Percentiles rank a stretch among this genome's conserved stretches.
These are phyloP conservation scores for Ascochyta koolunga DNA, from an alignment of 2,329 filamentous ascomycete genomes.

Conservation along the genomic window DNA sequence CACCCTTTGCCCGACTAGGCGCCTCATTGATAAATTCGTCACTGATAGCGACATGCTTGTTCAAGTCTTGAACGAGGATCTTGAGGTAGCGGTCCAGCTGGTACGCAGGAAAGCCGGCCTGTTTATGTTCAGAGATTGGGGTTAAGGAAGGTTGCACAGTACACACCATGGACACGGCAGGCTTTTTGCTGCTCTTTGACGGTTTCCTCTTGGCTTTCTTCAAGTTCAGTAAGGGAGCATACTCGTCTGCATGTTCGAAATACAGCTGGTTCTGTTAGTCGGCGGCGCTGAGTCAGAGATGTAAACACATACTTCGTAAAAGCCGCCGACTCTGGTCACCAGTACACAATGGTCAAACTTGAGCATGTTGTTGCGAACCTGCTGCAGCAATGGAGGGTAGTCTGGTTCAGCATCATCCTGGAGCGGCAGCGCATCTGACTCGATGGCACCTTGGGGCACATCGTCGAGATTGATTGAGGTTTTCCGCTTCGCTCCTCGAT, in stretches of 20 bases:
- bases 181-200: conserved; percentile 57
- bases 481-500: conserved; percentile 51
- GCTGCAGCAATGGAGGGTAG: conserved; percentile 88
- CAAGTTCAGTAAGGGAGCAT: conserved; percentile 82
- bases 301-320: conserved; percentile 75
- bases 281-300: conserved; percentile 1
- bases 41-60: conserved; percentile 89
- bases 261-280: conserved; percentile 65
- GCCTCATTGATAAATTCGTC: conserved; percentile 85
- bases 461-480: conserved; percentile 47
- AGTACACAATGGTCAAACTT: conserved; percentile 91
- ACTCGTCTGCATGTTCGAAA: conserved; percentile 92
- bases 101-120: conserved; percentile 92
- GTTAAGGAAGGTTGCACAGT: background rate
- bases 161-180: conserved; percentile 77
- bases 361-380: conserved; percentile 86
- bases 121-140: conserved; percentile 20
- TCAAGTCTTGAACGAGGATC: conserved; percentile 86
- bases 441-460: conserved; percentile 63
- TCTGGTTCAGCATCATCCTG: conserved; percentile 57
- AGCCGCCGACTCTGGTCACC: conserved; percentile 89
- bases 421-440: conserved; percentile 49
- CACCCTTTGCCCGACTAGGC: conserved; percentile 74
- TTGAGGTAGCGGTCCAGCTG: conserved; percentile 94
- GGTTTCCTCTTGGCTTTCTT: conserved; percentile 85